Conservation (phyloP, 225 moss, liverwort and hornwort genomes). For the Physcomitrium patens region DNA sequence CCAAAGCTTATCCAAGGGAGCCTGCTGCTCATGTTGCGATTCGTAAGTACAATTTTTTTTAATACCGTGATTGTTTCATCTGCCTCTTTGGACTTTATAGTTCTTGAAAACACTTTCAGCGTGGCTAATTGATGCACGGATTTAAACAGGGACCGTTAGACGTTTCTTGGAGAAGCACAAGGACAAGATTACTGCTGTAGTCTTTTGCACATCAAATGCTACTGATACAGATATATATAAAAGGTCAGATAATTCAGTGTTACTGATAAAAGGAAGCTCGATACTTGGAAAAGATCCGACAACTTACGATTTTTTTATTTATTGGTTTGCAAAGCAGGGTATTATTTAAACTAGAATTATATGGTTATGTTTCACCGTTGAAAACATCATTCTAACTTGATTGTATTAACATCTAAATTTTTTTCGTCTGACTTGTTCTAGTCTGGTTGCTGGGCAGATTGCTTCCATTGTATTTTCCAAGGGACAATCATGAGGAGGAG, state of each 20-base stretch:
- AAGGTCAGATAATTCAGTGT: slow-evolving; percentile 50
- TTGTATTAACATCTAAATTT: background rate
- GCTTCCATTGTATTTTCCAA: slow-evolving; percentile 95
- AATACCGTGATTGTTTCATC: slow-evolving; percentile 11
- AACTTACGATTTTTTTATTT: slow-evolving; percentile 8
- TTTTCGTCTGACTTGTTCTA: slow-evolving; percentile 18
- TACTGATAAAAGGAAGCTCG: slow-evolving; percentile 17
- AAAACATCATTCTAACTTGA: background rate
- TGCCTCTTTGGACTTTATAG: slow-evolving; percentile 11
- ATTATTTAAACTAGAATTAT: slow-evolving; percentile 8
- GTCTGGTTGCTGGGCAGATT: slow-evolving; percentile 56
- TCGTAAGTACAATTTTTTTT: slow-evolving; percentile 53
- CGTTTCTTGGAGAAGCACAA: slow-evolving; percentile 94
- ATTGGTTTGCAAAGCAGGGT: slow-evolving; percentile 3
- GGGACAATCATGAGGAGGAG: slow-evolving; percentile 91
- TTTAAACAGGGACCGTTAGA: slow-evolving; percentile 82
- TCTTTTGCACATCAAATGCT: slow-evolving; percentile 81
- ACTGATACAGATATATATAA: slow-evolving; percentile 95
- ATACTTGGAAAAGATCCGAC: slow-evolving; percentile 7
- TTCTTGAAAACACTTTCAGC: background rate
- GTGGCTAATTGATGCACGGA: slow-evolving; percentile 17
- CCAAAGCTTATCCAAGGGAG: slow-evolving; percentile 95
- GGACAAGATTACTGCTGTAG: slow-evolving; percentile 83
- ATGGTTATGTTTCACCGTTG: background rate
- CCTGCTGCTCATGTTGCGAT: slow-evolving; percentile 98